Evolutionary conservation across 306 rosid genomes (phyloP).

Genomic region (Dalbergia cochinchinensis): DNA sequence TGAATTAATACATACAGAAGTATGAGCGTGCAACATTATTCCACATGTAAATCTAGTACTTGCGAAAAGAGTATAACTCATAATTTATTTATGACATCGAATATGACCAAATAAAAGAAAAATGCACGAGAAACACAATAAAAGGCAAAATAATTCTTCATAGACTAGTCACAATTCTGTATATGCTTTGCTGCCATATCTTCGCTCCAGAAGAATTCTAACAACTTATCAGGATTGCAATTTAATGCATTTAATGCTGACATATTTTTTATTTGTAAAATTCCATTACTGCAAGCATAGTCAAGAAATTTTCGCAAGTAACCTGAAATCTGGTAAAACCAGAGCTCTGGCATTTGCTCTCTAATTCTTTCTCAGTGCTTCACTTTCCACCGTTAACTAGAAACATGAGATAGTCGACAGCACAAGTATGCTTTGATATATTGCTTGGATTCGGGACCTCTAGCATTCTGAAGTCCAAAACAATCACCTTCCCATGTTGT

Average conservation of each 20-base stretch:
- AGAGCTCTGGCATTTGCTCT: slow-evolving; percentile 22
- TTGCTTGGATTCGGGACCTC: slow-evolving; percentile 23
- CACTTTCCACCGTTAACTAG: slow-evolving; percentile 23
- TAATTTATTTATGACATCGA: no score
- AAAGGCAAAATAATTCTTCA: no score
- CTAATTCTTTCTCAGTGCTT: slow-evolving; percentile 41
- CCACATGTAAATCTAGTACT: no score
- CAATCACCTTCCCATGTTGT: slow-evolving; percentile 36
- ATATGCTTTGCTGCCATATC: background rate
- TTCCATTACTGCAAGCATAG: slow-evolving; percentile 9
- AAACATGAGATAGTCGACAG: slow-evolving; percentile 34
- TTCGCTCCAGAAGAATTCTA: background rate
- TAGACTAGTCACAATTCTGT: no score
- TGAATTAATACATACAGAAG: no score
- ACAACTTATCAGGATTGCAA: background rate
- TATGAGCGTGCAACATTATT: no score
- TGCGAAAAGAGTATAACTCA: no score
- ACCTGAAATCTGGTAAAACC: slow-evolving; percentile 42
- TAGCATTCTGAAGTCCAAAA: slow-evolving; percentile 17
- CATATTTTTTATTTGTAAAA: slow-evolving; percentile 29
- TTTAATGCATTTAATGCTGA: background rate
- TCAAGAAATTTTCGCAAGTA: background rate
- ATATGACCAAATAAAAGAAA: no score
- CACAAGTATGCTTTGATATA: slow-evolving; percentile 8
- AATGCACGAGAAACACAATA: no score